Conservation (phyloP, 1,139 yeast genomes). For the Taphrina sp. region DNA sequence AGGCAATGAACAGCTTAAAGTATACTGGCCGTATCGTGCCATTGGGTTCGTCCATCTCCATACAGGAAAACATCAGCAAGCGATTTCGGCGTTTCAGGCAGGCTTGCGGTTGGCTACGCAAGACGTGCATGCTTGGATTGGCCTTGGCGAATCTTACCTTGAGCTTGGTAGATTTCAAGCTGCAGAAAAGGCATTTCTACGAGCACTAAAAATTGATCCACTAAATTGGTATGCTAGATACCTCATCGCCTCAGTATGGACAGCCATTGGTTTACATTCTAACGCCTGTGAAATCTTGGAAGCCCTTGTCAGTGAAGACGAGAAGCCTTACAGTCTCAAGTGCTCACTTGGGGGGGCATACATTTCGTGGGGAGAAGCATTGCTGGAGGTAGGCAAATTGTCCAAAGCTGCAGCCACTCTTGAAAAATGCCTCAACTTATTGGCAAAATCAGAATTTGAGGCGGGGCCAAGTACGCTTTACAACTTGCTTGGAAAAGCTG, state of each 20-base stretch:
- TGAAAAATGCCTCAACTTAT: constrained; percentile 45
- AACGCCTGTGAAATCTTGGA: constrained; percentile 49
- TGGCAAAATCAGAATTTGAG: constrained; percentile 24
- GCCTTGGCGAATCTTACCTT: constrained; percentile 87
- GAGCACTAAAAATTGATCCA: constrained; percentile 57
- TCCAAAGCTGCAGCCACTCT: constrained; percentile 62
- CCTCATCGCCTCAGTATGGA: constrained; percentile 62
- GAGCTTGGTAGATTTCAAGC: constrained; percentile 85
- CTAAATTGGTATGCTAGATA: constrained; percentile 62
- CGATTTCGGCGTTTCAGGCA: constrained; percentile 84
- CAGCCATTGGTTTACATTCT: constrained; percentile 54
- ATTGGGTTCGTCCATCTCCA: constrained; percentile 70
- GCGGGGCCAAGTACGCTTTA: background rate
- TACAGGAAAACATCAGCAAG: constrained; percentile 60
- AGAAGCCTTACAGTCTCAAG: constrained; percentile 55
- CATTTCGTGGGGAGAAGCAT: constrained; percentile 55
- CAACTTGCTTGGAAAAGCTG: constrained; percentile 6
- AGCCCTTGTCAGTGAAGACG: constrained; percentile 51
- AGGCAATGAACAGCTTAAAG: constrained; percentile 42
- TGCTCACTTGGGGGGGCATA: constrained; percentile 60
- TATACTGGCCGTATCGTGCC: constrained; percentile 82
- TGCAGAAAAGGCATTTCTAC: constrained; percentile 73
- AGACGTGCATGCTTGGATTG: constrained; percentile 85
- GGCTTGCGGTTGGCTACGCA: constrained; percentile 66
- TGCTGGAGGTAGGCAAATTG: constrained; percentile 61